Evolutionary conservation across 768 basidiomycete genomes (phyloP), one percentile per base, ranked within the genome.

Genomic region (Amylocystis lapponica): DNA sequence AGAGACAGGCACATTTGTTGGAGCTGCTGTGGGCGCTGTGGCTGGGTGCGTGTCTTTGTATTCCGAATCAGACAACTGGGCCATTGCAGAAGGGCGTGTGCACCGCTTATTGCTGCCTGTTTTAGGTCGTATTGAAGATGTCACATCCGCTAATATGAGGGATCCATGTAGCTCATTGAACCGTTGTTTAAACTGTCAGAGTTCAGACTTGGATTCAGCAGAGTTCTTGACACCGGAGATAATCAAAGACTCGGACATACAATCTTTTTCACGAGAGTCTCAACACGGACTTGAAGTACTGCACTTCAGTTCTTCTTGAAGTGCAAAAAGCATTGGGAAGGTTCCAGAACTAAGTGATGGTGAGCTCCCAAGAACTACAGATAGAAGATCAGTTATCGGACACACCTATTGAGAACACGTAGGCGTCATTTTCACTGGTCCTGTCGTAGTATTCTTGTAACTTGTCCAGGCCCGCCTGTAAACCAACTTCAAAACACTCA

Each of bases 391-490:
- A 32, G n/a, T 21, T 25, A 39, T 25, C 21, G 12, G 19, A 50
- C 60, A 9, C 41, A 69, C 62, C 47, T 57, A 69, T 66, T 2
- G 59, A 48, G 20, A 67, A 41, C 10, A 63, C 55, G 41, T 65
- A 61, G 7, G 62, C 62, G 42, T 60, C 51, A 4, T 53, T 58
- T 12, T 64, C 60, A 2, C 45, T 45, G 3, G 62, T 62, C 33
- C 58, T 54, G 27, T 60, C 47, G 46, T 69, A 66, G 40, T 69
- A 66, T 19, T 62, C 52, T n/a, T 50, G 40, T 14, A 69, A 48
- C 46, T 69, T 70, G 1, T 46, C 34, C 17, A 54, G 38, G 2
- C 52, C 68, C 1, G 57, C 57, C 9, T 51, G 29, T 5, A 68
- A 40, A 3, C 55, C 61, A 32, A 27, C 2, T 16, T 14, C 11